Evolutionary conservation across 2,329 filamentous ascomycete species (phyloP), one percentile per base, ranked within the genome.

Genomic region (Arthrobotrys conoides): DNA sequence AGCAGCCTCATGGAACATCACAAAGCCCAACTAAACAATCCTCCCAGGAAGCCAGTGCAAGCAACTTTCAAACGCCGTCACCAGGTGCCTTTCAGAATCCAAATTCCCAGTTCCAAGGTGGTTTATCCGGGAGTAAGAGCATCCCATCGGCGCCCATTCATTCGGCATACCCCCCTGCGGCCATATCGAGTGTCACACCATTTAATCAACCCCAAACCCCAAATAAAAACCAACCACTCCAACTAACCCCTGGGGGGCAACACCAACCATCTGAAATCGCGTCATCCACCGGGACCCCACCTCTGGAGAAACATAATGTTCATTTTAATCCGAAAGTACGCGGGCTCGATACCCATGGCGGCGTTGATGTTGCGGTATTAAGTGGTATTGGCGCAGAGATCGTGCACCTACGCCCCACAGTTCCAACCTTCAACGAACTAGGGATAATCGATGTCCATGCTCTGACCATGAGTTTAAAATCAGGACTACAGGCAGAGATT

Each of bases 361-460:
- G 93, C 0, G 88, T 95, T 75, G 89, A 92, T 75, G 86, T 94
- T 12, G 86, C 89, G 44, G 88, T 90, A 4, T 86, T 93, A 22
- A 87, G 87, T 69, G 88, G 89, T 63, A 84, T 94, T 63, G 91
- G 91, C 4, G 87, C 88, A 38, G 90, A 93, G 57, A 87, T 97
- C 44, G 86, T 90, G 63, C 87, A 88, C 53, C 87, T 90, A 82
- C 92, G 91, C 82, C 93, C 94, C 0, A 91, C 92, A 71, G 87
- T 94, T 44, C 95, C 96, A 0, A 86, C 87, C 1, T 87, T 94
- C 18, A 86, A 88, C 22, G 94, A 98, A 82, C 87, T 98, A 66
- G 96, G 95, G 8, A 88, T 93, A 20, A 92, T 98, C 80, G 95
- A 99, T 83, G 91, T 98, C 30, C 91, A 94, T 81, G 94, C 95